phyloP scores from a whole-genome alignment of 148 eudicot species.

The Diospyros kaki region DNA sequence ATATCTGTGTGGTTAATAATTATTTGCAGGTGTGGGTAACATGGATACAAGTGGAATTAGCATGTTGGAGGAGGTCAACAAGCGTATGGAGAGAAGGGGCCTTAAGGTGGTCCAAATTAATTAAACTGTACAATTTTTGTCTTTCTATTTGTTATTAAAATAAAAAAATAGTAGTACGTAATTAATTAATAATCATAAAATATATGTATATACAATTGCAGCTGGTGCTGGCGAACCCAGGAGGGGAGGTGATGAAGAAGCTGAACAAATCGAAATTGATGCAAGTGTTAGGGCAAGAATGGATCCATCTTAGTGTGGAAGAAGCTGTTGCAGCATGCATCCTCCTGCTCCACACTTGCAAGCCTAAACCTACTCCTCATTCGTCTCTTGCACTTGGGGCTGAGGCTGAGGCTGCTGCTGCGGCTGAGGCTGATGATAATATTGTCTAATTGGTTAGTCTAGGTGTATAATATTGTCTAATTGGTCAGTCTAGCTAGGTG shows the following conservation, averaged over 20 bases:
- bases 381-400: too few species aligned
- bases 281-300: conserved; percentile 65
- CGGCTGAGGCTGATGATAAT: too few species aligned
- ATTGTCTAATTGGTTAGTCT: too few species aligned
- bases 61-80: conserved; percentile 87
- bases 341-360: conserved; percentile 58
- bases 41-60: conserved; percentile 92
- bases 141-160: too few species aligned
- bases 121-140: too few species aligned
- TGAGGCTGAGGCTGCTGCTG: too few species aligned
- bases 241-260: conserved; percentile 96
- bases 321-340: conserved; percentile 92
- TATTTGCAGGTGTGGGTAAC: conserved; percentile 68
- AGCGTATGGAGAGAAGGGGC: conserved; percentile 61
- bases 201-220: conserved; percentile 9
- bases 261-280: conserved; percentile 62
- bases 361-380: conserved; percentile 27
- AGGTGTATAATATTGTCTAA: too few species aligned
- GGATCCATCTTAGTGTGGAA: conserved; percentile 79
- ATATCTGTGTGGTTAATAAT: too few species aligned
- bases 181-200: too few species aligned
- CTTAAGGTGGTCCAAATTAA: conserved; percentile 49
- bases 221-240: conserved; percentile 80
- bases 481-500: too few species aligned
- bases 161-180: too few species aligned